Conservation (phyloP, 441 rosid genomes). For the Populus hybrid region DNA sequence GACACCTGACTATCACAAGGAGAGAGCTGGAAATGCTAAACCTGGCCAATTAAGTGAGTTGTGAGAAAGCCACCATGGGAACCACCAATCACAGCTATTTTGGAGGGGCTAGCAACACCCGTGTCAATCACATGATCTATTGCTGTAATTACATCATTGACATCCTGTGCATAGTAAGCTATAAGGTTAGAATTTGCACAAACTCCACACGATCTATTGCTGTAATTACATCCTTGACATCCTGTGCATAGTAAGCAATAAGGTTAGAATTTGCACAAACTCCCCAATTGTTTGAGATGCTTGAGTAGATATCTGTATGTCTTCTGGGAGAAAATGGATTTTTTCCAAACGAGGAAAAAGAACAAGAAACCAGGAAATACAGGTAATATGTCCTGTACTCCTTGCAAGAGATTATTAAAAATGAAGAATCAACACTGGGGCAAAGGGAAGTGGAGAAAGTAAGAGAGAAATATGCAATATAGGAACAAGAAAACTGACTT, state of each 20-base stretch:
- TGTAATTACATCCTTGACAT: conserved; percentile 72
- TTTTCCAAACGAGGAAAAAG: not conserved
- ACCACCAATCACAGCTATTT: conserved; percentile 74
- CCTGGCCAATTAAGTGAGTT: conserved; percentile 96
- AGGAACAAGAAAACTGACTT: not conserved
- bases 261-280: conserved; percentile 3
- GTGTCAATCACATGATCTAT: conserved; percentile 58
- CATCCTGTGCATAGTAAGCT: conserved; percentile 57
- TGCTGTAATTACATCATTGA: conserved; percentile 75
- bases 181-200: not conserved
- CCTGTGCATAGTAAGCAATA: conserved; percentile 42
- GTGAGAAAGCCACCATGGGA: conserved; percentile 96
- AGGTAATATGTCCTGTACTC: not conserved
- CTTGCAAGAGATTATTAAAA: not conserved
- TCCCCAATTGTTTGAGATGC: not conserved
- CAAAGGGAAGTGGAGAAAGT: not conserved
- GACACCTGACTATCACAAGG: not conserved
- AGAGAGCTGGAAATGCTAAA: conserved; percentile 14
- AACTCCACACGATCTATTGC: conserved; percentile 51
- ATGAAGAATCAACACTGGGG: not conserved
- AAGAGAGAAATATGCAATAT: not conserved
- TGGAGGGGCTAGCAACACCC: conserved; percentile 69
- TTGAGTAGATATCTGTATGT: not conserved
- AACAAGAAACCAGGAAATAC: not conserved
- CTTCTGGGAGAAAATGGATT: not conserved